Percentiles rank a stretch among this genome's conserved stretches.
Conservation (phyloP, 2,329 filamentous ascomycete genomes). For the Epichloe glyceriae region DNA sequence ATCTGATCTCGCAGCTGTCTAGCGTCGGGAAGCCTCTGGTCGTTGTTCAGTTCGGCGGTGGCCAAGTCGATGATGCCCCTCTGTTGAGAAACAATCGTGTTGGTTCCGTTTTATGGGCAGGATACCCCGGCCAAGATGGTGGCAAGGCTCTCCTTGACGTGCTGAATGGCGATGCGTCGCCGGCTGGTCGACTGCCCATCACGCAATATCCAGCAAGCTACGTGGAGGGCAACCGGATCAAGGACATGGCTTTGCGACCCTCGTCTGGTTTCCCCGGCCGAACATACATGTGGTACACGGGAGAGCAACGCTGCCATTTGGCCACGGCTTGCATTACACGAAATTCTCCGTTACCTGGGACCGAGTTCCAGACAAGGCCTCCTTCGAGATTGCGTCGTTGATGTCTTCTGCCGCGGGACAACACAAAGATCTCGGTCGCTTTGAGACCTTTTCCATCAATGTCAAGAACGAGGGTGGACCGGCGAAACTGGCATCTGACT, state of each 20-base stretch:
- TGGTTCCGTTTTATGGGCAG: slow-evolving; percentile 40
- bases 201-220: slow-evolving; percentile 44
- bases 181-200: slow-evolving; percentile 39
- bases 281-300: slow-evolving; percentile 46
- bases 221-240: slow-evolving; percentile 35
- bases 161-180: slow-evolving; percentile 34
- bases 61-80: slow-evolving; percentile 37
- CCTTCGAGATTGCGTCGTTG: not conserved
- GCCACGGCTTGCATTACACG: slow-evolving; percentile 45
- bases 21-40: slow-evolving; percentile 33
- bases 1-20: slow-evolving; percentile 29
- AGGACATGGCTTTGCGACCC: slow-evolving; percentile 42
- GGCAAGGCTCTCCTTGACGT: slow-evolving; percentile 42
- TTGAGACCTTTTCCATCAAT: not conserved
- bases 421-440: not conserved
- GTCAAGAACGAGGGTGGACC: not conserved
- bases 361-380: not conserved
- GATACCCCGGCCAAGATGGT: slow-evolving; percentile 47
- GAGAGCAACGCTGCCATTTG: slow-evolving; percentile 38
- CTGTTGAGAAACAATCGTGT: slow-evolving; percentile 34
- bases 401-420: not conserved
- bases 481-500: slow-evolving; percentile 6
- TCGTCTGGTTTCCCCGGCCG: slow-evolving; percentile 33
- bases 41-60: slow-evolving; percentile 40
- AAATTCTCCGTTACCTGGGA: slow-evolving; percentile 24